Percentiles rank a stretch among this genome's conserved stretches.
Evolutionary conservation across 441 rosid genomes (phyloP).

Genomic region (Kokia cookei): DNA sequence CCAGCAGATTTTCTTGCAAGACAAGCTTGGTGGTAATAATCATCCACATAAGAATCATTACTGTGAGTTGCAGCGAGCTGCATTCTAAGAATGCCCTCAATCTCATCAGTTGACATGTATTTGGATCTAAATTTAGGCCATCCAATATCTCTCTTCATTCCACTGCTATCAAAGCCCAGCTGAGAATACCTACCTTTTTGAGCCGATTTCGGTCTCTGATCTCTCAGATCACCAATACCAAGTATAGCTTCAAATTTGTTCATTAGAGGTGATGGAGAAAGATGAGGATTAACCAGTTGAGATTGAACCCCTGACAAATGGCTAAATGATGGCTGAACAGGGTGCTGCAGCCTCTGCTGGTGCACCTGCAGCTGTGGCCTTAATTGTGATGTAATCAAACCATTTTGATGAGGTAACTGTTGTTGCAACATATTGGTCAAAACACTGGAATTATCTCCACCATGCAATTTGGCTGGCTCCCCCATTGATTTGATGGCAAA

Average conservation of each 20-base stretch:
- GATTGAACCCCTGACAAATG: slow-evolving; percentile 66
- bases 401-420: slow-evolving; percentile 67
- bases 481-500: slow-evolving; percentile 59
- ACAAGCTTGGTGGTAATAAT: slow-evolving; percentile 87
- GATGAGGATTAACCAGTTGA: slow-evolving; percentile 61
- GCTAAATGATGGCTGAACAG: slow-evolving; percentile 48
- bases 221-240: slow-evolving; percentile 59
- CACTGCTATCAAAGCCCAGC: slow-evolving; percentile 44
- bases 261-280: slow-evolving; percentile 52
- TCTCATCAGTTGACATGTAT: slow-evolving; percentile 68
- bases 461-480: slow-evolving; percentile 50
- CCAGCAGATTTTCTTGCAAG: slow-evolving; percentile 69
- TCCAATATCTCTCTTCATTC: slow-evolving; percentile 36
- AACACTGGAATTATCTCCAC: slow-evolving; percentile 60
- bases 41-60: slow-evolving; percentile 91
- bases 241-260: slow-evolving; percentile 53
- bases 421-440: slow-evolving; percentile 52
- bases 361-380: slow-evolving; percentile 47
- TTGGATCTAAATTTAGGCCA: slow-evolving; percentile 81
- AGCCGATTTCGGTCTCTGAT: slow-evolving; percentile 54
- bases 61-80: slow-evolving; percentile 87
- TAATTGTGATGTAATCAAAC: slow-evolving; percentile 50
- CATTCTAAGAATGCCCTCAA: slow-evolving; percentile 72
- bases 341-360: slow-evolving; percentile 61
- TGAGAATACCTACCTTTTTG: slow-evolving; percentile 59